Base-by-base conservation (phyloP, 208 protist species). In the Strigomonas culicis region DNA sequence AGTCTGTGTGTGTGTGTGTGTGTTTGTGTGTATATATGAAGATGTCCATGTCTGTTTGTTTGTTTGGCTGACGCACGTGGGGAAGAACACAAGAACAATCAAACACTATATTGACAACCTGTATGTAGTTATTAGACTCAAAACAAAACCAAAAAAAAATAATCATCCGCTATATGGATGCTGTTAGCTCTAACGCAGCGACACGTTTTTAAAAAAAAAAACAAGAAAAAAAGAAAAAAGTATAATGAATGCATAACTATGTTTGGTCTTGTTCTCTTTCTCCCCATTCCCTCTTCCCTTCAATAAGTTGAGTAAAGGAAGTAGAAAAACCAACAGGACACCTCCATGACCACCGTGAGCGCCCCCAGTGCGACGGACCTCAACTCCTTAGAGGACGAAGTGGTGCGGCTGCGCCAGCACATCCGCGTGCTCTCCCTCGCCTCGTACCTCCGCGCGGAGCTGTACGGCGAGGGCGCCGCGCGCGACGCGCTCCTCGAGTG, bases 221-320 rank as follows among this genome's bases (percentile, higher is more conserved):
- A 39, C 7, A 39, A 47, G 41, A 50, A 49, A 10, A 30, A 22
- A 59, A 27, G 43, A 2, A 22, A 13, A 25, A 66, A 44, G 28
- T 22, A 31, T 52, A 27, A n/a, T 24, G 2, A 58, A 19, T 57
- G 19, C 36, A 31, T 19, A 19, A 6, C 19, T 27, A 39, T 55
- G 27, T 68, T 13, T 24, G 53, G 15, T 30, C 8, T 72, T 50
- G 53, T 58, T 34, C 55, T 57, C 56, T 55, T 30, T 19, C 36
- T 58, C 52, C 19, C 30, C 32, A 3, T 58, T 31, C 30, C 52
- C 32, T 19, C 30, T 25, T 58, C 52, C 32, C 52, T 58, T 58
- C n/a, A n/a, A n/a, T n/a, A n/a, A n/a, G n/a, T n/a, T n/a, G n/a
- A n/a, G n/a, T n/a, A n/a, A n/a, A n/a, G n/a, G n/a, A 39, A 39